Percentiles rank a stretch among this genome's conserved stretches.
phyloP scores from a whole-genome alignment of 2,329 filamentous ascomycete species.

The Phoma sp. region DNA sequence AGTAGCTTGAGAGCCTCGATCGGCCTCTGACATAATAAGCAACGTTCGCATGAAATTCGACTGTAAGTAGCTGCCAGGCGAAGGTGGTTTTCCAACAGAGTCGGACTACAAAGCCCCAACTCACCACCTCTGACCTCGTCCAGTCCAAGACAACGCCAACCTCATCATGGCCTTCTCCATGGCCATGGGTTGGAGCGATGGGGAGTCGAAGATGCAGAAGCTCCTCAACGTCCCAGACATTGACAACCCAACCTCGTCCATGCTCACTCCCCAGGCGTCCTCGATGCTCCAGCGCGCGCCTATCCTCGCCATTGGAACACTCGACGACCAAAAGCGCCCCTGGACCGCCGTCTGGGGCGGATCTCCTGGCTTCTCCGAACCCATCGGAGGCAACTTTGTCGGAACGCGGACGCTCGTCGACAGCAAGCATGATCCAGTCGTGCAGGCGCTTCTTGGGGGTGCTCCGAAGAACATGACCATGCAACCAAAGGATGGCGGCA shows the following conservation, averaged over 20 bases:
- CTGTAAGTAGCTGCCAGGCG: no score
- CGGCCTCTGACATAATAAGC: background rate
- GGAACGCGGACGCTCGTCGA: constrained; percentile 69
- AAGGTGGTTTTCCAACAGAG: no score
- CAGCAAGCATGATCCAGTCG: constrained; percentile 70
- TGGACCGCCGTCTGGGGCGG: constrained; percentile 86
- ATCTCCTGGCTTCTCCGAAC: constrained; percentile 68
- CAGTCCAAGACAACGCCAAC: background rate
- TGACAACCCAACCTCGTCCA: constrained; percentile 71
- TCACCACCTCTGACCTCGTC: background rate
- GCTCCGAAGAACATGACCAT: background rate
- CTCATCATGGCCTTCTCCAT: constrained; percentile 52
- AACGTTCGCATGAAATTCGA: background rate
- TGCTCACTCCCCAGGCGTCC: constrained; percentile 67
- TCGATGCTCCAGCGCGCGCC: constrained; percentile 67
- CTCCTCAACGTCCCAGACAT: constrained; percentile 64
- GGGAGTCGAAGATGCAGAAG: constrained; percentile 70
- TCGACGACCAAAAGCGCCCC: constrained; percentile 69
- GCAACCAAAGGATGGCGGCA: constrained; percentile 31
- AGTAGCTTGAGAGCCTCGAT: background rate
- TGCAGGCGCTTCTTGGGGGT: constrained; percentile 58
- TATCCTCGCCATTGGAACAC: constrained; percentile 74
- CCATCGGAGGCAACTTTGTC: constrained; percentile 68
- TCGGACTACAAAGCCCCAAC: background rate
- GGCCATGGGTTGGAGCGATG: constrained; percentile 64